These are phyloP conservation scores for Diplodia corticola DNA, from an alignment of 2,329 filamentous ascomycete species.

Conservation along the genomic window DNA sequence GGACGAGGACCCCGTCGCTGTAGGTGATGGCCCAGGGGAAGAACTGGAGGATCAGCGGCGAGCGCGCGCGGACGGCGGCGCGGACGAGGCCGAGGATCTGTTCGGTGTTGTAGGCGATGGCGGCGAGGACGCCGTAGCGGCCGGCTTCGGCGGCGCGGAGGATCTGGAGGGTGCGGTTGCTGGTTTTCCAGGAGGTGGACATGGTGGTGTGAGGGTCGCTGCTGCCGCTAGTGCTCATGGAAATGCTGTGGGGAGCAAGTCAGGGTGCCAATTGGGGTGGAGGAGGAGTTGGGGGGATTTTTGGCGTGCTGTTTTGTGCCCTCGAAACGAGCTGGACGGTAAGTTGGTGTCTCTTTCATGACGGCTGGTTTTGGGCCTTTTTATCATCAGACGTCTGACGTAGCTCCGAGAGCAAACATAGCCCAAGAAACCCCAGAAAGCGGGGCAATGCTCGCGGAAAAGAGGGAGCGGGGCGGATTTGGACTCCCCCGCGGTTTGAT, in stretches of 20 bases:
- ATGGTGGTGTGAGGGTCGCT: no score
- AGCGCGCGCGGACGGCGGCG: constrained; percentile 37
- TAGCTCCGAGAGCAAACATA: background rate
- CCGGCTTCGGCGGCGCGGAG: constrained; percentile 57
- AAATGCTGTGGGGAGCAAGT: background rate
- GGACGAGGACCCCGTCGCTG: constrained; percentile 52
- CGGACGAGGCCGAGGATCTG: constrained; percentile 38
- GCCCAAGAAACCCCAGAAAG: background rate
- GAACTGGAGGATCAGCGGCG: constrained; percentile 40
- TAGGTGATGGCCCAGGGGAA: constrained; percentile 68
- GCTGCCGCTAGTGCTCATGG: background rate
- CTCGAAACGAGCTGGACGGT: background rate
- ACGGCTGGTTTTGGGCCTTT: background rate
- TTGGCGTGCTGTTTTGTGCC: background rate
- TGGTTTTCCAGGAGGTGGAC: constrained; percentile 3
- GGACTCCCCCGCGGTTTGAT: background rate
- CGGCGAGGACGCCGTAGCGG: constrained; percentile 59
- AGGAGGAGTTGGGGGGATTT: background rate
- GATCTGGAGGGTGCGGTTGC: constrained; percentile 45
- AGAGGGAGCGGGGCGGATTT: background rate
- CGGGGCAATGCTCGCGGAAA: background rate
- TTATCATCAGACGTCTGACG: background rate
- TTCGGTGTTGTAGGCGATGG: constrained; percentile 41
- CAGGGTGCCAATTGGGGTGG: background rate
- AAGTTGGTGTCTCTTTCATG: background rate